Percentiles rank a stretch among this genome's conserved stretches.
Evolutionary conservation across 2,329 filamentous ascomycete genomes (phyloP).

Genomic region (Colletotrichum caudatum): DNA sequence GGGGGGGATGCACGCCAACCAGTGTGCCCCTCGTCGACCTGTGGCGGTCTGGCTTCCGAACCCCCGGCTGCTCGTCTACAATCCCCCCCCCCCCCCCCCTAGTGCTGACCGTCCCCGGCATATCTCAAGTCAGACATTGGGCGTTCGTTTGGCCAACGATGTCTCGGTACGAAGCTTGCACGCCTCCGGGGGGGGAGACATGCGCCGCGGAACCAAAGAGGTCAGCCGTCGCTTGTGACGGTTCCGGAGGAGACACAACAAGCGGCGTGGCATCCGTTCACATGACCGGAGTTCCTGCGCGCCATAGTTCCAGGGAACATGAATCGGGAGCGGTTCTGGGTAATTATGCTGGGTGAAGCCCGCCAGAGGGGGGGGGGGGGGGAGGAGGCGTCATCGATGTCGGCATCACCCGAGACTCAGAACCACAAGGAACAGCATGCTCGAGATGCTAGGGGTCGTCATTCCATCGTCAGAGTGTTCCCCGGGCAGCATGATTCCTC

Average conservation of each 20-base stretch:
- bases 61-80: neutral
- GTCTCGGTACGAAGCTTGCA: neutral
- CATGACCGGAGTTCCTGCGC: neutral
- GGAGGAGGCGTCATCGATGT: neutral
- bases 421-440: neutral
- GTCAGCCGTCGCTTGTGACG: neutral
- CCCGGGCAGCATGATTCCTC: neutral
- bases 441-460: neutral
- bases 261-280: neutral
- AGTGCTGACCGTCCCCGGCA: neutral
- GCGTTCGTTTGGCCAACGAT: neutral
- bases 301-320: neutral
- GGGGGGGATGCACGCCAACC: neutral
- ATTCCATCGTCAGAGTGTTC: neutral
- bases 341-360: neutral
- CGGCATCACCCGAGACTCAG: neutral
- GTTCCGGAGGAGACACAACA: neutral
- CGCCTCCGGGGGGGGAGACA: neutral
- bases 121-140: neutral
- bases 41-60: neutral
- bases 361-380: neutral
- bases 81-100: too few relatives aligned
- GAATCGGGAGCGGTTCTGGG: too few relatives aligned
- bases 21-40: neutral
- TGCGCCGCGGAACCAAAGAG: neutral